Conservation (phyloP, 257 asterid genomes). For the Henckelia pumila region DNA sequence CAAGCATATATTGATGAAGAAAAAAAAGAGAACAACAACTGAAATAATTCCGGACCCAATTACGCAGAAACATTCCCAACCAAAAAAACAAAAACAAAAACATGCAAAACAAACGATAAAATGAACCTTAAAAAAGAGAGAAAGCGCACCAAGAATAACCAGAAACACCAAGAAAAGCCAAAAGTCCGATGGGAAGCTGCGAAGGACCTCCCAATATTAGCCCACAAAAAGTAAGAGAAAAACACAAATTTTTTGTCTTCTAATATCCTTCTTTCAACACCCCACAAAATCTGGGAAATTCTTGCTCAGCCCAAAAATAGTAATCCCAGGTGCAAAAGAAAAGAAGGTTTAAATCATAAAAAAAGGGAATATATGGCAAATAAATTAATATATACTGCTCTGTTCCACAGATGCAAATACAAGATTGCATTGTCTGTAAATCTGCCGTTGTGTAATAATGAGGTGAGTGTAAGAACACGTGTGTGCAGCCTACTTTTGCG, state of each 20-base stretch:
- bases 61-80: conserved; percentile 6
- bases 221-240: conserved; percentile 21
- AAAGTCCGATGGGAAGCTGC: conserved; percentile 33
- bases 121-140: neutral
- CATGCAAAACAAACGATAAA: neutral
- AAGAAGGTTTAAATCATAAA: neutral
- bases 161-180: conserved; percentile 34
- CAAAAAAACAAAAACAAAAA: neutral
- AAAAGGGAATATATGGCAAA: neutral
- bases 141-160: conserved; percentile 40
- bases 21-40: neutral
- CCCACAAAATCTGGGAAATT: conserved; percentile 31
- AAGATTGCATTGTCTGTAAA: neutral
- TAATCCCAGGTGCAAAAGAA: neutral
- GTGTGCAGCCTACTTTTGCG: conserved; percentile 30
- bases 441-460: neutral
- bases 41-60: conserved; percentile 14
- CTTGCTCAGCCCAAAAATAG: conserved; percentile 32
- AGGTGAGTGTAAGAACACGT: conserved; percentile 5
- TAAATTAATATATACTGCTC: neutral
- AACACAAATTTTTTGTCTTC: conserved; percentile 22
- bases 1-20: neutral
- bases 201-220: conserved; percentile 20
- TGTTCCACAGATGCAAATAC: neutral
- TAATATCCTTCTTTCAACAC: conserved; percentile 16